Base-by-base conservation (phyloP, 768 basidiomycete species). In the Plicaturopsis crispa region DNA sequence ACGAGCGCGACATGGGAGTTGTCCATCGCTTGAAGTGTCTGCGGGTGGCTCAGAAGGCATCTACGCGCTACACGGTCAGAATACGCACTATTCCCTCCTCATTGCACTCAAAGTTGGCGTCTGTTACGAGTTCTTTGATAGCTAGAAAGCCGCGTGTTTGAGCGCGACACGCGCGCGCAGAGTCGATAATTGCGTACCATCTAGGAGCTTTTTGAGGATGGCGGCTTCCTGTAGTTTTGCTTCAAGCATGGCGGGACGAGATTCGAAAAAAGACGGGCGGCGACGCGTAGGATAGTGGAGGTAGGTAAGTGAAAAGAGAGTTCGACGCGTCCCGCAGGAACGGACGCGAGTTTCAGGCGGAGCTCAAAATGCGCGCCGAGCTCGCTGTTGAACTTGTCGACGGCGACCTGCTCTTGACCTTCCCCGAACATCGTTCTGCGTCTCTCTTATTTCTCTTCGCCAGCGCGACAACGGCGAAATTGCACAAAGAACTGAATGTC, bases 1-100 rank as follows among this genome's bases (percentile, higher is more conserved):
- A 99, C 94, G 48, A 98, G 85, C 1, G 94, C 96, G 52, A 99
- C 94, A 62, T 98, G 94, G 2, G 94, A 96, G 73, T 97, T 98
- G 68, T 98, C 96, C 94, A 98, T 99, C 3, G 94, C 96, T 68
- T 98, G 94, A 4, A 99, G 75, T 39, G 78, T 78, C n/a, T n/a
- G n/a, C n/a, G n/a, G n/a, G n/a, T n/a, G n/a, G n/a, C n/a, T n/a
- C n/a, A 80, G 81, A 44, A 4, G 20, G 21, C 13, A 30, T 8
- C 19, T 19, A 42, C 44, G 46, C 38, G 40, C 42, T 11, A 47
- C 37, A n/a, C 16, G 17, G 1, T 12, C 6, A 6, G 22, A 19
- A 17, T 12, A 32, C n/a, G n/a, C n/a, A n/a, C n/a, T 49, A 99
- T 83, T 23, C 93, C 96, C 47, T 93, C 90, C 47, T 99, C 94